phyloP scores from a whole-genome alignment of 345 rosid species.

The Xanthoceras sorbifolium region DNA sequence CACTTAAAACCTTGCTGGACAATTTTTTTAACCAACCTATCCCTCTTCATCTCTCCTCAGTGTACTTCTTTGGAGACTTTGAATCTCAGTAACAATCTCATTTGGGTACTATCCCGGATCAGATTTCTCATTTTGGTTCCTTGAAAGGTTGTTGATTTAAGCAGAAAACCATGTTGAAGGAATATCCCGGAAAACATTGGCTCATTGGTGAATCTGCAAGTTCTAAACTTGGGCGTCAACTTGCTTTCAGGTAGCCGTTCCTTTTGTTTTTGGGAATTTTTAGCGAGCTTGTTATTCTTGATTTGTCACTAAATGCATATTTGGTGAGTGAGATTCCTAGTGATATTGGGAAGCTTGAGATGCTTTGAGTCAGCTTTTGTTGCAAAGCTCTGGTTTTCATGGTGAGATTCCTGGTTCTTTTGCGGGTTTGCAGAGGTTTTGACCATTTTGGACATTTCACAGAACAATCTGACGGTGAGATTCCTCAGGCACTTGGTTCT shows the following conservation, averaged over 20 bases:
- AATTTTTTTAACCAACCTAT: constrained; percentile 83
- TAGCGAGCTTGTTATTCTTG: constrained; percentile 74
- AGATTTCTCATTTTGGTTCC: constrained; percentile 56
- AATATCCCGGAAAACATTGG: constrained; percentile 72
- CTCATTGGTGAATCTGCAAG: constrained; percentile 51
- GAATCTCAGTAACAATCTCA: constrained; percentile 69
- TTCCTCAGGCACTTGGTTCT: constrained; percentile 52
- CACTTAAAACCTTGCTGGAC: constrained; percentile 73
- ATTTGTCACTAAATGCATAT: constrained; percentile 71
- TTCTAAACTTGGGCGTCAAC: constrained; percentile 74
- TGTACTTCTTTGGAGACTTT: constrained; percentile 69
- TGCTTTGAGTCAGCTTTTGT: constrained; percentile 70
- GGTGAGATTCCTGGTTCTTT: constrained; percentile 79
- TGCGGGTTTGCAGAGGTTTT: constrained; percentile 57
- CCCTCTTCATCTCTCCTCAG: constrained; percentile 70
- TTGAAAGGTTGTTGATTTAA: constrained; percentile 67
- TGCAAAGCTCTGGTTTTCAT: constrained; percentile 77
- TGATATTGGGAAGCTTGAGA: constrained; percentile 68
- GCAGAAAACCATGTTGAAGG: constrained; percentile 80
- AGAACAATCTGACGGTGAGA: constrained; percentile 76
- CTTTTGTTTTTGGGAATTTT: constrained; percentile 67
- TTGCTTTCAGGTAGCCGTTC: constrained; percentile 72
- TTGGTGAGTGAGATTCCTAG: constrained; percentile 68
- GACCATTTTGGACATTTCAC: constrained; percentile 63
- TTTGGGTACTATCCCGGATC: constrained; percentile 84